Evolutionary conservation across 2,329 filamentous ascomycete species (phyloP).

Genomic region (Penicillium griseofulvum): DNA sequence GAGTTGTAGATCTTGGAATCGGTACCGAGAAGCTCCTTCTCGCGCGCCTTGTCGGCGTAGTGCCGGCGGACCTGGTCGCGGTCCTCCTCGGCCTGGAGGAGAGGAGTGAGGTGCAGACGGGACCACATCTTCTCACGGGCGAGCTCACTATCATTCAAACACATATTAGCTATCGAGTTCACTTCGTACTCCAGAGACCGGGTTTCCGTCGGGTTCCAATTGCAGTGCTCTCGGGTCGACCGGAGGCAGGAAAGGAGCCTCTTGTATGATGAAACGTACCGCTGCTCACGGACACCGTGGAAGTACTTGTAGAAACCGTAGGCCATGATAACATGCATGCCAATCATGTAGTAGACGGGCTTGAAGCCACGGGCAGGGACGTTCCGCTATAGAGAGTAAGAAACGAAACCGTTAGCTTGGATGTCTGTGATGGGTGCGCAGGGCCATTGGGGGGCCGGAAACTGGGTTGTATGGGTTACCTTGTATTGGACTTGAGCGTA

Average conservation of each 20-base stretch:
- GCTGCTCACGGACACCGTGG: slow-evolving; percentile 81
- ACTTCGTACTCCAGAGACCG: background rate
- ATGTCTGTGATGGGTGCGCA: slow-evolving; percentile 1
- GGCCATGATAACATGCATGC: slow-evolving; percentile 73
- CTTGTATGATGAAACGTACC: slow-evolving; percentile 58
- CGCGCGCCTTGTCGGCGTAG: slow-evolving; percentile 80
- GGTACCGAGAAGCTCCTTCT: slow-evolving; percentile 84
- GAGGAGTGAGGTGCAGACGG: slow-evolving; percentile 87
- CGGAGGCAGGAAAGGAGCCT: slow-evolving; percentile 7
- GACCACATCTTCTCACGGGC: slow-evolving; percentile 98
- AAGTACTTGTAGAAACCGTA: slow-evolving; percentile 89
- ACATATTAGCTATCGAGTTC: slow-evolving; percentile 2
- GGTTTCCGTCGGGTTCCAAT: slow-evolving; percentile 6
- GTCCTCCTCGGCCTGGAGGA: slow-evolving; percentile 95
- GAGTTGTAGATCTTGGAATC: slow-evolving; percentile 83
- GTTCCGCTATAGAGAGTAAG: slow-evolving; percentile 65
- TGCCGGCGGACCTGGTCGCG: slow-evolving; percentile 87
- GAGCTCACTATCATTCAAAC: slow-evolving; percentile 66
- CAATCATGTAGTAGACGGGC: slow-evolving; percentile 73
- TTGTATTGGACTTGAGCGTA: slow-evolving; percentile 98
- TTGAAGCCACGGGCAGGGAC: slow-evolving; percentile 87
- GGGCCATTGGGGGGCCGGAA: background rate
- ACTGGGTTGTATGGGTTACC: slow-evolving; percentile 52
- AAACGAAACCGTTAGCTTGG: slow-evolving; percentile 7
- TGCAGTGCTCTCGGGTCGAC: slow-evolving; percentile 10